These are phyloP conservation scores for Calcarisporium arbuscula DNA, from an alignment of 2,329 filamentous ascomycete species.

Conservation along the genomic window DNA sequence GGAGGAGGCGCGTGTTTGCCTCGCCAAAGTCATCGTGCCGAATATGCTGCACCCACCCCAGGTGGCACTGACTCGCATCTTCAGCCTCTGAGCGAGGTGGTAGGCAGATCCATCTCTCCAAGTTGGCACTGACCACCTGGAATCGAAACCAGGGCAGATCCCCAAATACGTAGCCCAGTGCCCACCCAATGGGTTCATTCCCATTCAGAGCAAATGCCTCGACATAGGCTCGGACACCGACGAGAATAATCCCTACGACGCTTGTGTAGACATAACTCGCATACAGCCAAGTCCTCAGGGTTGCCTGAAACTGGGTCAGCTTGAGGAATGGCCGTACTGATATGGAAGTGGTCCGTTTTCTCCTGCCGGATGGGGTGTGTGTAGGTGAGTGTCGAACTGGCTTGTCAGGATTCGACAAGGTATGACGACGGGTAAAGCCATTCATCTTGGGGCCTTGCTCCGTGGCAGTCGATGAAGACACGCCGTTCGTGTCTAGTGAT, in stretches of 20 bases:
- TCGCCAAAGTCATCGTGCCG: constrained; percentile 61
- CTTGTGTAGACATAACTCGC: constrained; percentile 70
- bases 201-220: constrained; percentile 58
- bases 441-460: constrained; percentile 12
- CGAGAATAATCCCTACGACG: constrained; percentile 59
- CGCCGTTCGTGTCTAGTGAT: constrained; percentile 9
- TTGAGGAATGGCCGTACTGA: constrained; percentile 69
- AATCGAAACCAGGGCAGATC: constrained; percentile 67
- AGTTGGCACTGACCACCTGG: constrained; percentile 59
- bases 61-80: constrained; percentile 32
- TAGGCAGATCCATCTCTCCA: constrained; percentile 71
- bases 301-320: constrained; percentile 73
- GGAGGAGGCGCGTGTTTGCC: constrained; percentile 73
- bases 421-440: constrained; percentile 37
- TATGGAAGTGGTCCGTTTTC: constrained; percentile 57
- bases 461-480: constrained; percentile 13
- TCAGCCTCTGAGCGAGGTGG: constrained; percentile 38
- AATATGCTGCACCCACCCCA: constrained; percentile 60
- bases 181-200: constrained; percentile 87
- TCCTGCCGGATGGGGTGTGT: constrained; percentile 57
- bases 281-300: constrained; percentile 74
- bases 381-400: constrained; percentile 32
- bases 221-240: constrained; percentile 67
- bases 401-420: constrained; percentile 39
- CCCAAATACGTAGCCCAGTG: constrained; percentile 80